Evolutionary conservation across 176 grass and related monocot genomes (phyloP), one percentile per base, ranked within the genome.

Genomic region (Dactylis glomerata): DNA sequence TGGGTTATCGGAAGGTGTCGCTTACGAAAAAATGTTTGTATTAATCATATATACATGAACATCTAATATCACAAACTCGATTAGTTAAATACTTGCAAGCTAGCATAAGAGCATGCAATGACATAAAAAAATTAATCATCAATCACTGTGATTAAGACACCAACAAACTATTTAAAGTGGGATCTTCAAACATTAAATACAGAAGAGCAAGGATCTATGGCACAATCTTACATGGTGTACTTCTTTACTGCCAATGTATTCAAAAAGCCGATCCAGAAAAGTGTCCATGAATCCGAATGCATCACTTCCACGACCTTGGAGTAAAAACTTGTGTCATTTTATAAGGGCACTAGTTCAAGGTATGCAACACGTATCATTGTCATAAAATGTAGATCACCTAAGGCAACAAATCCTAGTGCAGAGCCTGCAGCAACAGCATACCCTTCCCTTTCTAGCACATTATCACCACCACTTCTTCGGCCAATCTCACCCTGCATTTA

Each of bases 391-490:
- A 68, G 82, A 72, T 74, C 88, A 98, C 95, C 95, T 91, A 98
- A 92, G 56, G 95, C 95, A 71, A 98, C 92, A 80, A 98, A 81
- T 75, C 95, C 95, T 79, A 98, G 72, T 38, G 95, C 95, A 82
- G 93, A 95, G 65, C 95, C 95, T 49, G 95, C 95, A 87, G 95
- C 95, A 95, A 98, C 92, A 58, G 95, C 91, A 73, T 95, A 98
- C 55, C 95, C 95, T 98, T 98, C 95, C 83, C 95, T 92, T 95
- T 98, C 95, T 68, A 98, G 89, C 69, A 95, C 95, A 90, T 95
- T 98, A 82, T 98, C 95, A 80, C 95, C 92, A 56, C 92, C 91
- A 87, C 95, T 98, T 95, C 92, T 98, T 82, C 92, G 84, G n/a
- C 95, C 95, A 82, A 98, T 98, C 91, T 98, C 95, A 88, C 85